Percentiles rank a stretch among this genome's conserved stretches.
Conservation (phyloP, 1,284 basidiomycete genomes). For the Mrakiaceae sp. region DNA sequence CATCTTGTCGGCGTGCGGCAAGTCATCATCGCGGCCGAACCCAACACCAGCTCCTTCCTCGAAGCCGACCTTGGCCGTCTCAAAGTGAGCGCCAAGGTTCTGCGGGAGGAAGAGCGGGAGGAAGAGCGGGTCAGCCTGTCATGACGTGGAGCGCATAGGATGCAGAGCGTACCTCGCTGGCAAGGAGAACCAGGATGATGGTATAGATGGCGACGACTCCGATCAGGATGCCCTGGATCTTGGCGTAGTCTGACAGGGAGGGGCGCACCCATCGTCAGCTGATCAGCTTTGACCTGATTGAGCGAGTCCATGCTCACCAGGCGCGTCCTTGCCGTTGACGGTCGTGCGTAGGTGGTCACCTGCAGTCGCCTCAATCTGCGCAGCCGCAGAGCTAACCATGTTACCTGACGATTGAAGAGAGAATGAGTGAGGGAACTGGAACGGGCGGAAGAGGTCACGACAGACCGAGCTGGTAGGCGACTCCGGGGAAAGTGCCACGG, state of each 20-base stretch:
- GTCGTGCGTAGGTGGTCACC: conserved; percentile 32
- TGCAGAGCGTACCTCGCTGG: too few species aligned
- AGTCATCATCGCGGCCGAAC: too few species aligned
- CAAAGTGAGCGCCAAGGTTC: conserved; percentile 67
- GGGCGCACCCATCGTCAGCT: neutral
- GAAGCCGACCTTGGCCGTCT: conserved; percentile 65
- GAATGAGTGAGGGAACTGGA: neutral
- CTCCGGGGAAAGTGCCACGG: conserved; percentile 82
- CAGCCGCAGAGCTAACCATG: conserved; percentile 77
- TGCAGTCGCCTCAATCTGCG: conserved; percentile 79
- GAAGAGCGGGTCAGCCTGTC: conserved; percentile 34
- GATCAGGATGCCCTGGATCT: conserved; percentile 71
- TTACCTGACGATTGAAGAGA: conserved; percentile 26
- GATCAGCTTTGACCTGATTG: neutral
- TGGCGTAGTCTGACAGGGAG: conserved; percentile 64
- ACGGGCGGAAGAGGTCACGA: neutral
- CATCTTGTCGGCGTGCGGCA: too few species aligned
- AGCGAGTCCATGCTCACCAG: neutral
- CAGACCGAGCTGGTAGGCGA: conserved; percentile 70
- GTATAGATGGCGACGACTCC: conserved; percentile 41
- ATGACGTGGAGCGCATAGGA: neutral
- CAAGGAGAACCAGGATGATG: conserved; percentile 19
- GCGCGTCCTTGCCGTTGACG: conserved; percentile 43
- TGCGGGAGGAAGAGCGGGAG: conserved; percentile 38
- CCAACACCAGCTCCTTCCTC: conserved; percentile 52